A percentile compares a stretch with the other conserved stretches of the same genome.
Conservation (phyloP, 371 early-diverging fungal genomes). For the Sporodiniella umbellata region DNA sequence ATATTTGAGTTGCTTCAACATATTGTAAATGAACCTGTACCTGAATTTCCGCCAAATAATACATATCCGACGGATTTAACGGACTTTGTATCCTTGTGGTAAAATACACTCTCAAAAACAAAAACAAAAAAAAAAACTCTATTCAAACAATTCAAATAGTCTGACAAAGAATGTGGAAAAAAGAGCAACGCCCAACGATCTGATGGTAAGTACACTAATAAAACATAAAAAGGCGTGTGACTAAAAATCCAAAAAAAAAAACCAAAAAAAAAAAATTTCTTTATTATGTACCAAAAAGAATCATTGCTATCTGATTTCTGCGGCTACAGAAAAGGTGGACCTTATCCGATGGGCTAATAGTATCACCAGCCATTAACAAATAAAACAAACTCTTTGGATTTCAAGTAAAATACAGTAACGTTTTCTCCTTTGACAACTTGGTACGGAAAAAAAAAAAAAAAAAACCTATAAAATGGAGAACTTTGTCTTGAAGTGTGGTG, state of each 20-base stretch:
- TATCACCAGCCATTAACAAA: conserved; percentile 3
- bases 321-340: conserved; percentile 54
- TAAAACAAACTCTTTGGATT: background rate
- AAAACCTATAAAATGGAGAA: no score
- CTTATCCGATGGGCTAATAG: conserved; percentile 49
- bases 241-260: conserved; percentile 39
- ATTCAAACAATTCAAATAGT: conserved; percentile 31
- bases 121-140: background rate
- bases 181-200: conserved; percentile 71
- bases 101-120: no score
- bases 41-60: conserved; percentile 68
- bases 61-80: conserved; percentile 71
- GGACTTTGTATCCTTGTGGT: conserved; percentile 79
- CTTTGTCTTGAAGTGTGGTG: no score
- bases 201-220: conserved; percentile 51
- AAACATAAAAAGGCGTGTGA: conserved; percentile 34
- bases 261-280: conserved; percentile 18
- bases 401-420: no score
- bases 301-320: conserved; percentile 52
- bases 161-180: conserved; percentile 72
- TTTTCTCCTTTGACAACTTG: no score
- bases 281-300: conserved; percentile 27
- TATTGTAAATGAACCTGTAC: conserved; percentile 89
- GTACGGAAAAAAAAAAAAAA: no score
- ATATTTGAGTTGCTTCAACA: conserved; percentile 91